Conservation (phyloP, 805 yeast genomes). For the Myxozyma mucilagina region DNA sequence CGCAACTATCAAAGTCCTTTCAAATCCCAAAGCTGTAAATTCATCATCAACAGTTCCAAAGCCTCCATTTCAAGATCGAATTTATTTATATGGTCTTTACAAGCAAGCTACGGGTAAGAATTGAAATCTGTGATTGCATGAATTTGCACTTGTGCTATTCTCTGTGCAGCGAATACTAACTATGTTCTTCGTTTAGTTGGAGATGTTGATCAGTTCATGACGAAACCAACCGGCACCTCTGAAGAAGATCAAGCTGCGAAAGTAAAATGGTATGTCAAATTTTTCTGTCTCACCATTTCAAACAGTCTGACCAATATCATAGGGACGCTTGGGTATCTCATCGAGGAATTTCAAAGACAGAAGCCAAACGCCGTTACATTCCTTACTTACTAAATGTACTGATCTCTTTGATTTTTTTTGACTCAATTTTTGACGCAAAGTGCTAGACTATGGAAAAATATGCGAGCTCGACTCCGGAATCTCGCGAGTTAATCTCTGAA, state of each 20-base stretch:
- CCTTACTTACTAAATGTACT: slow-evolving; percentile 56
- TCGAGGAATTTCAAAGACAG: slow-evolving; percentile 64
- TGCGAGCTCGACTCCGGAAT: slow-evolving; percentile 66
- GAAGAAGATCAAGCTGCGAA: slow-evolving; percentile 67
- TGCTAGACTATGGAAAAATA: slow-evolving; percentile 62
- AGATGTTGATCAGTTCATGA: slow-evolving; percentile 67
- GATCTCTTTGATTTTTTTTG: background rate
- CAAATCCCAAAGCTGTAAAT: slow-evolving; percentile 38
- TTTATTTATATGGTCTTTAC: slow-evolving; percentile 74
- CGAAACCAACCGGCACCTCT: slow-evolving; percentile 60
- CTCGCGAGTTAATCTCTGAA: slow-evolving; percentile 64
- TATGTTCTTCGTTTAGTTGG: slow-evolving; percentile 52
- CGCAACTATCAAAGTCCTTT: slow-evolving; percentile 70
- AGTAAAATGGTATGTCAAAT: slow-evolving; percentile 55
- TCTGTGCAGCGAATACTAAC: background rate
- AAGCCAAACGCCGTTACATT: slow-evolving; percentile 73
- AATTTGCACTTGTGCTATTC: background rate
- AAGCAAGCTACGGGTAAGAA: slow-evolving; percentile 69
- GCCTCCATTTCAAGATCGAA: slow-evolving; percentile 71
- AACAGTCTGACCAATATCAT: background rate
- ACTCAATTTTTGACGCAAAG: background rate
- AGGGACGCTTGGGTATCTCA: slow-evolving; percentile 78
- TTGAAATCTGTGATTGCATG: background rate
- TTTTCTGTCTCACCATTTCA: background rate
- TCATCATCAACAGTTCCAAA: slow-evolving; percentile 58